Percentiles rank a stretch among this genome's conserved stretches.
Evolutionary conservation across 805 yeast genomes (phyloP).

Genomic region (Cyberlindnera xishuangbannaensis): DNA sequence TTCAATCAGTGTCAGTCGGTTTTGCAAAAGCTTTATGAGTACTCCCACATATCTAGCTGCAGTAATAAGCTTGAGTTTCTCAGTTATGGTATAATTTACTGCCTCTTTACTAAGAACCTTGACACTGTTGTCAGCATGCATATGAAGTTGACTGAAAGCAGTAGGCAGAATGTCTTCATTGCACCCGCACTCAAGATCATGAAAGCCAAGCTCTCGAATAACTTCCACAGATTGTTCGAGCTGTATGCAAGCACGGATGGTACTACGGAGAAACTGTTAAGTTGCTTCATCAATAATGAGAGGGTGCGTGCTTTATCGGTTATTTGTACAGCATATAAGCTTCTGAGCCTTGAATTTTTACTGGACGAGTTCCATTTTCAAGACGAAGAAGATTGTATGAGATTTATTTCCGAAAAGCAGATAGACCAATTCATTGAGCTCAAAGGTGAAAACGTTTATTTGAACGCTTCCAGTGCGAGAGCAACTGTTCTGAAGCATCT

Average conservation of each 20-base stretch:
- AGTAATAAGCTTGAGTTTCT: conserved; percentile 55
- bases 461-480: conserved; percentile 32
- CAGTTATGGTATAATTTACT: conserved; percentile 68
- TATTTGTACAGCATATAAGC: conserved; percentile 53
- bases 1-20: conserved; percentile 93
- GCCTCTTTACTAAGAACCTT: conserved; percentile 64
- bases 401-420: conserved; percentile 38
- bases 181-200: conserved; percentile 27
- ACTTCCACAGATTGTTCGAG: conserved; percentile 50
- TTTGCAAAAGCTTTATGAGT: conserved; percentile 54
- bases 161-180: conserved; percentile 16
- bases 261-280: conserved; percentile 41
- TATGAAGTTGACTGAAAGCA: conserved; percentile 40
- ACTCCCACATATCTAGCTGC: conserved; percentile 30
- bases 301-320: conserved; percentile 50
- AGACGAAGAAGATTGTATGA: conserved; percentile 30
- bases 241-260: conserved; percentile 35
- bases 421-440: conserved; percentile 30
- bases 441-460: conserved; percentile 28
- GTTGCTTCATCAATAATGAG: conserved; percentile 51
- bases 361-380: conserved; percentile 36
- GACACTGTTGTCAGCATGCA: conserved; percentile 23
- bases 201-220: conserved; percentile 30
- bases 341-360: conserved; percentile 35
- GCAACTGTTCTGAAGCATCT: conserved; percentile 31